Evolutionary conservation across 1,139 yeast genomes (phyloP).

Genomic region (Candida buenavistaensis): DNA sequence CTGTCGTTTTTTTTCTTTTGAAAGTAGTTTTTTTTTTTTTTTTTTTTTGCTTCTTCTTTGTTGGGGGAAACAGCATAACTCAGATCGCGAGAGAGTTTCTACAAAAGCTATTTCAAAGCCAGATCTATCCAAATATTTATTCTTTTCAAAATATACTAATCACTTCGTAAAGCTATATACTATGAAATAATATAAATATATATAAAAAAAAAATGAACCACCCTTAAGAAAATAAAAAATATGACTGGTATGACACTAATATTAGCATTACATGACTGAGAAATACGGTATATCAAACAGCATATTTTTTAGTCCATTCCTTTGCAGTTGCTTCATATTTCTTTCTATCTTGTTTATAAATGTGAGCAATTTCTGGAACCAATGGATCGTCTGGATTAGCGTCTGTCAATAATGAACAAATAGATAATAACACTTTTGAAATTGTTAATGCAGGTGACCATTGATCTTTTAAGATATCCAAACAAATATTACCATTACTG

Average conservation of each 20-base stretch:
- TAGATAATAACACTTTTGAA: slow-evolving; percentile 86
- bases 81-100: no score
- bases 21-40: no score
- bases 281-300: no score
- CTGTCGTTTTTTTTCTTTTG: background rate
- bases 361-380: slow-evolving; percentile 96
- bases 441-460: slow-evolving; percentile 99
- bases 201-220: no score
- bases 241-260: no score
- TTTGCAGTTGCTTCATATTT: slow-evolving; percentile 82
- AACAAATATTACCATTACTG: slow-evolving; percentile 89
- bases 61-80: no score
- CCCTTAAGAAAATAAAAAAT: no score
- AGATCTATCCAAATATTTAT: background rate
- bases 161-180: background rate
- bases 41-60: no score
- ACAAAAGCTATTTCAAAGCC: no score
- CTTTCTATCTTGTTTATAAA: slow-evolving; percentile 86
- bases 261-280: no score
- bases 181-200: no score
- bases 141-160: background rate
- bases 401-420: slow-evolving; percentile 91
- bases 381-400: slow-evolving; percentile 99
- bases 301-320: slow-evolving; percentile 80
- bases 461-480: slow-evolving; percentile 85